phyloP scores from a whole-genome alignment of 164 flowering plant genomes.

The Santalum album region DNA sequence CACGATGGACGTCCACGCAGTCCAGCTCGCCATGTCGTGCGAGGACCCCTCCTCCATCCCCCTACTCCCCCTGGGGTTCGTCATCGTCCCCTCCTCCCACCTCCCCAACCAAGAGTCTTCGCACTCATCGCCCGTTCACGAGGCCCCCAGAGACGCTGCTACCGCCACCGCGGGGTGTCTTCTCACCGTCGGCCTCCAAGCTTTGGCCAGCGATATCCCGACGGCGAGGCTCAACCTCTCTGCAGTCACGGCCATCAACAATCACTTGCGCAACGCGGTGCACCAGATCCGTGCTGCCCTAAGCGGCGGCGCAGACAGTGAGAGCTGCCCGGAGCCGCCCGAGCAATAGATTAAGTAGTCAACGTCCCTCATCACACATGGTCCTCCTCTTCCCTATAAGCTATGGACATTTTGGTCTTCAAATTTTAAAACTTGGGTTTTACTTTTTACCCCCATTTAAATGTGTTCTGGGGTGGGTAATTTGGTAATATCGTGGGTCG shows the following conservation, averaged over 20 bases:
- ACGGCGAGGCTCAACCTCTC: slow-evolving; percentile 67
- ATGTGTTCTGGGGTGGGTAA: too few relatives aligned
- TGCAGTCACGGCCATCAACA: slow-evolving; percentile 61
- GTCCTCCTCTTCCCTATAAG: too few relatives aligned
- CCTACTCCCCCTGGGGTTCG: slow-evolving; percentile 76
- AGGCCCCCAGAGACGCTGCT: not conserved
- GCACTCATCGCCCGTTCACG: not conserved
- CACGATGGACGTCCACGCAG: slow-evolving; percentile 63
- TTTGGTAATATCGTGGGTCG: too few relatives aligned
- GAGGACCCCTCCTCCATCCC: slow-evolving; percentile 89
- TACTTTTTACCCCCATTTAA: too few relatives aligned
- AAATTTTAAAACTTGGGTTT: not conserved
- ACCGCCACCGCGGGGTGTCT: slow-evolving; percentile 37
- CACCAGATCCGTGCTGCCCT: slow-evolving; percentile 61
- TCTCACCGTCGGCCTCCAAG: slow-evolving; percentile 77
- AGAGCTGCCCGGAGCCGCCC: slow-evolving; percentile 18
- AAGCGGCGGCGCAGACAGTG: slow-evolving; percentile 11
- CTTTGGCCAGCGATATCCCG: slow-evolving; percentile 63
- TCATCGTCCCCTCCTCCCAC: slow-evolving; percentile 34
- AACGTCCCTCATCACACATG: too few relatives aligned
- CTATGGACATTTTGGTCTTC: slow-evolving; percentile 3
- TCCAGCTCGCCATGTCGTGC: slow-evolving; percentile 75
- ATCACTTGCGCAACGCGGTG: slow-evolving; percentile 58
- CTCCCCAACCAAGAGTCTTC: not conserved
- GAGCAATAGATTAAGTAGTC: slow-evolving; percentile 11